Conservation (phyloP, 176 grass and related monocot species). For the Thinopyrum elongatum region DNA sequence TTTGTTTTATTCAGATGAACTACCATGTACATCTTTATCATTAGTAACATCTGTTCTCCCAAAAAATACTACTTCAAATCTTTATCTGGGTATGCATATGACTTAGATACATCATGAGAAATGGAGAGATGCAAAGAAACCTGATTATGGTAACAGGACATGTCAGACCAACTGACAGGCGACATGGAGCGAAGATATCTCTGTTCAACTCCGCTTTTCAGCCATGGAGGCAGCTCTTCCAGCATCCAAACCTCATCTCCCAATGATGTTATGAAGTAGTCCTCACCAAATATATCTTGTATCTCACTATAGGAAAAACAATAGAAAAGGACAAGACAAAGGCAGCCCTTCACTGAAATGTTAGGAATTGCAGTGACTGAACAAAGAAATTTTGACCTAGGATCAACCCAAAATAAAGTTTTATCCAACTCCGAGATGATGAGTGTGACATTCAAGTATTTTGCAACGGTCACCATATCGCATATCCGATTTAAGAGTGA, state of each 20-base stretch:
- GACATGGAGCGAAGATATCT: conserved; percentile 75
- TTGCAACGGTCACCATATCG: conserved; percentile 88
- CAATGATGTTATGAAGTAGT: conserved; percentile 84
- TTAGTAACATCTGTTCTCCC: conserved; percentile 71
- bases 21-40: conserved; percentile 82
- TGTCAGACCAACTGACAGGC: conserved; percentile 82
- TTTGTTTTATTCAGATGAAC: conserved; percentile 83
- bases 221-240: conserved; percentile 69
- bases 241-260: conserved; percentile 82
- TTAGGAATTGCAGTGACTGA: neutral
- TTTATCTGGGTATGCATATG: conserved; percentile 25
- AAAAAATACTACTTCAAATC: conserved; percentile 42
- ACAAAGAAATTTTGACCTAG: conserved; percentile 50
- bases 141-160: conserved; percentile 77
- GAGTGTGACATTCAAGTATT: conserved; percentile 86
- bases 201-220: conserved; percentile 65
- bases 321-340: neutral
- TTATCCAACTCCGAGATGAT: conserved; percentile 92
- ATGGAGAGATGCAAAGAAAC: conserved; percentile 35
- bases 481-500: conserved; percentile 59
- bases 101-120: conserved; percentile 21
- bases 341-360: neutral
- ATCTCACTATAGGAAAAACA: conserved; percentile 62
- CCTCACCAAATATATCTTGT: conserved; percentile 86
- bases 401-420: conserved; percentile 87